These are phyloP conservation scores for Pholiota adiposa DNA, from an alignment of 1,284 basidiomycete genomes.

Conservation along the genomic window DNA sequence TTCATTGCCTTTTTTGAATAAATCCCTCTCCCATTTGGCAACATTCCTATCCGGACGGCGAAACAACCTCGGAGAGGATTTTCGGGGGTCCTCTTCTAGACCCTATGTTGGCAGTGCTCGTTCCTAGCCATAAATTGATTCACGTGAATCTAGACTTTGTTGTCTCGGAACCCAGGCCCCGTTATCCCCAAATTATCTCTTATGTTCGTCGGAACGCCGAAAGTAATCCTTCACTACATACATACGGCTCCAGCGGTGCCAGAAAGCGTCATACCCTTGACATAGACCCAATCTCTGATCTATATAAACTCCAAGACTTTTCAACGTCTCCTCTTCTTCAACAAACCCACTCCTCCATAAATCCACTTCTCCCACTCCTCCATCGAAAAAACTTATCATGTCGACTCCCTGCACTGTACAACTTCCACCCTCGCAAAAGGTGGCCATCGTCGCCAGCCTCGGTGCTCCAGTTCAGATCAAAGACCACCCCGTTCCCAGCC, in stretches of 20 bases:
- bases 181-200: background rate
- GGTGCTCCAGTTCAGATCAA: constrained; percentile 50
- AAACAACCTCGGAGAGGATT: too few species aligned
- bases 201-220: background rate
- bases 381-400: background rate
- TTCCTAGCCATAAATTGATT: background rate
- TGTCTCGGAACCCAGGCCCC: background rate
- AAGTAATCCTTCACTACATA: background rate
- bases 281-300: too few species aligned
- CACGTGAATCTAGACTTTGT: background rate
- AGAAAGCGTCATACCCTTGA: background rate
- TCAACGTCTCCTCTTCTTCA: background rate
- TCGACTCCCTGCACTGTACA: background rate
- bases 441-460: constrained; percentile 57
- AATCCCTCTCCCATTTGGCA: too few species aligned
- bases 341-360: background rate
- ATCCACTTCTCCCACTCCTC: too few species aligned
- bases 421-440: constrained; percentile 60
- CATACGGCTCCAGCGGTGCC: background rate
- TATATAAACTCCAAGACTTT: background rate
- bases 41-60: background rate
- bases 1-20: too few species aligned
- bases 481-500: constrained; percentile 65
- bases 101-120: background rate
- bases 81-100: too few species aligned